Evolutionary conservation across 306 rosid genomes (phyloP), one percentile per base, ranked within the genome.

Genomic region (Hippophae rhamnoides): DNA sequence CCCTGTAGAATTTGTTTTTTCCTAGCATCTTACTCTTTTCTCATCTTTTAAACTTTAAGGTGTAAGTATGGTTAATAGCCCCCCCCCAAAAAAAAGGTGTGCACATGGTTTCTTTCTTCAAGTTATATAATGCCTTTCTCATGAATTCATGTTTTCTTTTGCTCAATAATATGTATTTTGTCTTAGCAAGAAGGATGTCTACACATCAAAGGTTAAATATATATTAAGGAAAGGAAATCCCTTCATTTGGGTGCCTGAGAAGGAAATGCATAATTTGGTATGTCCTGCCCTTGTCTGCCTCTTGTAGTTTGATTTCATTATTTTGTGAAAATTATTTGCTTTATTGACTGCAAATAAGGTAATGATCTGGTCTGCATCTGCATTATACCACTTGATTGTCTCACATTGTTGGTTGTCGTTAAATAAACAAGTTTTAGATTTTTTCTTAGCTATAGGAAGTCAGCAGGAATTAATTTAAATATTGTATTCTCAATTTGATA

Each of bases 221-320:
- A 76, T 87, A 45, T 41, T 79, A 51, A 83, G 58, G 68, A 83
- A 73, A 71, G 98, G 98, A 49, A 84, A 83, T 63, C 98, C 95
- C 26, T 87, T 83, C 71, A 69, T 87, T 61, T 90, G 98, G 98
- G 85, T 90, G 48, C 87, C 89, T 0, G 89, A 87, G 69, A 76
- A 78, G 43, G 95, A 85, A 64, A 74, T 87, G 64, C 98, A 90
- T 68, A 85, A 83, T 72, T 82, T 85, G 95, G 98, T 90, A 81
- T 54, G 70, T 56, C 64, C 23, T 63, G 13, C 13, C 1, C 25
- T 3, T 9, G 18, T 67, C 23, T 63, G 13, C 13, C 1, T 43
- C 2, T 9, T 38, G 41, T 61, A 13, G 41, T 62, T 25, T 56
- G 1, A 14, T 46, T 42, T 68, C 45, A 9, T 63, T 4, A 18